Evolutionary conservation across 176 grass and related monocot species (phyloP).

Genomic region (Panicum miliaceum): DNA sequence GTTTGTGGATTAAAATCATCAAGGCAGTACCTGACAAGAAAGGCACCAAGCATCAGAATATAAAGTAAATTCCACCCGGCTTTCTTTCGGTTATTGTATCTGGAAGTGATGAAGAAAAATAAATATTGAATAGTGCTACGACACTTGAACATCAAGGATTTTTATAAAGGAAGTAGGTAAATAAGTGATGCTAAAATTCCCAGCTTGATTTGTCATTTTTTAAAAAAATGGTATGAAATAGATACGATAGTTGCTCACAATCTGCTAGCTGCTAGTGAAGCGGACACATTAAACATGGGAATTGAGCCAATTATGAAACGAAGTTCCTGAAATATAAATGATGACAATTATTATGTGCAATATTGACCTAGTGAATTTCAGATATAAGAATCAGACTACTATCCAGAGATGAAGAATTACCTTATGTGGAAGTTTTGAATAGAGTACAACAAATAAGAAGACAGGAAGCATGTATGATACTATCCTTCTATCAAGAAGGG

Average conservation of each 20-base stretch:
- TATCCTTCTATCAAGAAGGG: slow-evolving; percentile 90
- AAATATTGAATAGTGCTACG: slow-evolving; percentile 25
- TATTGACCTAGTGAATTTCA: not conserved
- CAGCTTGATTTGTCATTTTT: slow-evolving; percentile 36
- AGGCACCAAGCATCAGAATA: slow-evolving; percentile 80
- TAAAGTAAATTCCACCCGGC: slow-evolving; percentile 77
- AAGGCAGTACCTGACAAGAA: slow-evolving; percentile 67
- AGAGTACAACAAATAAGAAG: slow-evolving; percentile 88
- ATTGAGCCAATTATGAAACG: slow-evolving; percentile 86
- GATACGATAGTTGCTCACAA: slow-evolving; percentile 57
- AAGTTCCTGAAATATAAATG: slow-evolving; percentile 73
- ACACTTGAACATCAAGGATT: slow-evolving; percentile 4
- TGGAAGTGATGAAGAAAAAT: slow-evolving; percentile 45
- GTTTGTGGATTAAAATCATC: slow-evolving; percentile 21
- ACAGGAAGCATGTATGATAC: slow-evolving; percentile 73
- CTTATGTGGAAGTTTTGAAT: slow-evolving; percentile 99
- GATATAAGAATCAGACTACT: slow-evolving; percentile 10
- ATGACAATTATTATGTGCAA: slow-evolving; percentile 17
- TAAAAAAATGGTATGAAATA: slow-evolving; percentile 19
- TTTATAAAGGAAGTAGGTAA: not conserved
- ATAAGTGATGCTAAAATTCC: not conserved
- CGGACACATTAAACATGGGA: slow-evolving; percentile 88
- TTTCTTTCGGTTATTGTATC: slow-evolving; percentile 98
- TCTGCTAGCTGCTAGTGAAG: slow-evolving; percentile 88
- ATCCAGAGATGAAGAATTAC: slow-evolving; percentile 47